Percentiles rank a stretch among this genome's conserved stretches.
Conservation (phyloP, 2,329 filamentous ascomycete species). For the Madurella fahalii region DNA sequence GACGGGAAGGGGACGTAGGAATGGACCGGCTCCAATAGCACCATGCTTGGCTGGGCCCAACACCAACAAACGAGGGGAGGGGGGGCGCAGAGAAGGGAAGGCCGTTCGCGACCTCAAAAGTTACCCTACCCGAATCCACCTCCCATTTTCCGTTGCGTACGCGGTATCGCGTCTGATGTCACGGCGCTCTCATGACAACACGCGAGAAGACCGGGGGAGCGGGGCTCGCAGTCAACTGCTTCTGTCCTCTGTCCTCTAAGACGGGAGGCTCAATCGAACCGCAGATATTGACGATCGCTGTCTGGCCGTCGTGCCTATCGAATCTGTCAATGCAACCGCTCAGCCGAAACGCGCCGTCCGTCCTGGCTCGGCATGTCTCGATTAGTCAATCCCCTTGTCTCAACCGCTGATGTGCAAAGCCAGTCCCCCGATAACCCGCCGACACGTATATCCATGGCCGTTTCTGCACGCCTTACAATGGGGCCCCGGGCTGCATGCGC, state of each 20-base stretch:
- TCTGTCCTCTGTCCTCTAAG: background rate
- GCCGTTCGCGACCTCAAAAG: no score
- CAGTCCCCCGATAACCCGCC: slow-evolving; percentile 9
- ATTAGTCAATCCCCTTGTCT: slow-evolving; percentile 13
- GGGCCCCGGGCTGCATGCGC: background rate
- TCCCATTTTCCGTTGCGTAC: no score
- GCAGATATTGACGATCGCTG: background rate
- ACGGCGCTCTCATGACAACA: no score
- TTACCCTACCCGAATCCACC: no score
- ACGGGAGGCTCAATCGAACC: background rate
- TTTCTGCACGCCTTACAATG: background rate
- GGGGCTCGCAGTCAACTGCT: background rate
- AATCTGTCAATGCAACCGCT: slow-evolving; percentile 1
- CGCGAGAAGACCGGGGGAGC: no score
- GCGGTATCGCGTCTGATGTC: no score
- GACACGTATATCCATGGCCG: slow-evolving; percentile 9
- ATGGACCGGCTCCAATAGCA: no score
- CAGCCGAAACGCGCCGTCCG: slow-evolving; percentile 4
- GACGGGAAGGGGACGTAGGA: no score
- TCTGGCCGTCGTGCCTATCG: no score
- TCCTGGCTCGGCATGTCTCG: slow-evolving; percentile 13
- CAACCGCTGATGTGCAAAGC: slow-evolving; percentile 13
- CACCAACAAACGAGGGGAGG: no score
- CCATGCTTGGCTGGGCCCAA: no score
- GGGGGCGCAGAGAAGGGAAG: no score